These are phyloP conservation scores for Tricholoma saponaceum DNA, from an alignment of 768 basidiomycete genomes.

Conservation along the genomic window DNA sequence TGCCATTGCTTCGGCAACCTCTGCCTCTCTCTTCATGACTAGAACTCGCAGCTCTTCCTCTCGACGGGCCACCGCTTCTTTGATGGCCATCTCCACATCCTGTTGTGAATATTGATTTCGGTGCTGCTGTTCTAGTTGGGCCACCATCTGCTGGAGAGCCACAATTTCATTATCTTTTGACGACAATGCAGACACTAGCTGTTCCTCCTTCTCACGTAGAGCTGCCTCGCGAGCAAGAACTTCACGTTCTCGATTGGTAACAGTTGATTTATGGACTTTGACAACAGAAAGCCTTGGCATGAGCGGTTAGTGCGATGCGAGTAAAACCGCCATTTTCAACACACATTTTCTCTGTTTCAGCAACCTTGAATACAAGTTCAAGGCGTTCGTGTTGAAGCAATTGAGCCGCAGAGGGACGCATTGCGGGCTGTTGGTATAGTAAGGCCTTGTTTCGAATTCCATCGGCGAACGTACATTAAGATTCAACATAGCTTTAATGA, in stretches of 20 bases:
- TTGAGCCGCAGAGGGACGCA: conserved; percentile 80
- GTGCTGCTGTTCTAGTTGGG: conserved; percentile 34
- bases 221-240: conserved; percentile 51
- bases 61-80: conserved; percentile 54
- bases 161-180: conserved; percentile 62
- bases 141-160: conserved; percentile 40
- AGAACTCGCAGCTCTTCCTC: conserved; percentile 68
- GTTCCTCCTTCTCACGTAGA: conserved; percentile 53
- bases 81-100: conserved; percentile 42
- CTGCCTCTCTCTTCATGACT: conserved; percentile 65
- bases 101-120: conserved; percentile 26
- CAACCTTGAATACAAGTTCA: conserved; percentile 64
- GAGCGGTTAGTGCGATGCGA: background rate
- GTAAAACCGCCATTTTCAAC: conserved; percentile 13
- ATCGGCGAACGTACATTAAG: conserved; percentile 54
- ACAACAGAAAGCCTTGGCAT: conserved; percentile 54
- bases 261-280: conserved; percentile 54
- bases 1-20: conserved; percentile 61
- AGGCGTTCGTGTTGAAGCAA: conserved; percentile 78
- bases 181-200: conserved; percentile 39
- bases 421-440: conserved; percentile 57
- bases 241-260: conserved; percentile 63
- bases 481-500: conserved; percentile 86
- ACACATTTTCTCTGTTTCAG: conserved; percentile 78
- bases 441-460: background rate